phyloP scores from a whole-genome alignment of 2,329 filamentous ascomycete species.

The Hypoxylon sp. region DNA sequence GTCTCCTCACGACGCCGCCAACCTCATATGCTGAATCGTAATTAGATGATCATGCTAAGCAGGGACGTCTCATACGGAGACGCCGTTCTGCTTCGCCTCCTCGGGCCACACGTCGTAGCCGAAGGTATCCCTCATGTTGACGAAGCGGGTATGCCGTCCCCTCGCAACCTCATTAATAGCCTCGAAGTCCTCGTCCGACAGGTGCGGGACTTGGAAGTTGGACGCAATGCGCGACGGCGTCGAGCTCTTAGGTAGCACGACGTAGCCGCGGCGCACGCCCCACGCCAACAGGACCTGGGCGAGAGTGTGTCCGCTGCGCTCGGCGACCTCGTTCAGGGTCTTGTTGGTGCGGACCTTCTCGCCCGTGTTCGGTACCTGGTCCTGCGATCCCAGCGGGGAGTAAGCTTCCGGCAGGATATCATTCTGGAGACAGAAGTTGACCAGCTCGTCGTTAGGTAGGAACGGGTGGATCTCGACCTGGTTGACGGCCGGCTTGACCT shows the following conservation, averaged over 20 bases:
- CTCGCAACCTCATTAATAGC: slow-evolving; percentile 74
- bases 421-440: slow-evolving; percentile 66
- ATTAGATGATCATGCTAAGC: neutral
- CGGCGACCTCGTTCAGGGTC: slow-evolving; percentile 69
- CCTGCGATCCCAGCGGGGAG: slow-evolving; percentile 71
- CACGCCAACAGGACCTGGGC: slow-evolving; percentile 74
- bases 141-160: slow-evolving; percentile 77
- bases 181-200: slow-evolving; percentile 69
- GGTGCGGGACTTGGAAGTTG: slow-evolving; percentile 70
- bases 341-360: slow-evolving; percentile 74
- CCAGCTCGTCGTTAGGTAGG: slow-evolving; percentile 62
- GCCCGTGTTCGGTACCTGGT: slow-evolving; percentile 76
- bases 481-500: slow-evolving; percentile 58
- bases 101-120: slow-evolving; percentile 79
- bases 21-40: neutral
- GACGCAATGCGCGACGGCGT: slow-evolving; percentile 75
- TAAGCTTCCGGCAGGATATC: slow-evolving; percentile 66
- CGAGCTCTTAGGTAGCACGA: slow-evolving; percentile 78
- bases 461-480: slow-evolving; percentile 64
- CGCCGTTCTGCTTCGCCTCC: slow-evolving; percentile 55
- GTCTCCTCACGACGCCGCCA: slow-evolving; percentile 24
- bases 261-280: slow-evolving; percentile 75
- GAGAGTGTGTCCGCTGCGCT: slow-evolving; percentile 68
- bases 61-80: slow-evolving; percentile 26
- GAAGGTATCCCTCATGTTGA: slow-evolving; percentile 87